Base-by-base conservation (phyloP, 1,139 yeast species). In the Suhomyces taliae region DNA sequence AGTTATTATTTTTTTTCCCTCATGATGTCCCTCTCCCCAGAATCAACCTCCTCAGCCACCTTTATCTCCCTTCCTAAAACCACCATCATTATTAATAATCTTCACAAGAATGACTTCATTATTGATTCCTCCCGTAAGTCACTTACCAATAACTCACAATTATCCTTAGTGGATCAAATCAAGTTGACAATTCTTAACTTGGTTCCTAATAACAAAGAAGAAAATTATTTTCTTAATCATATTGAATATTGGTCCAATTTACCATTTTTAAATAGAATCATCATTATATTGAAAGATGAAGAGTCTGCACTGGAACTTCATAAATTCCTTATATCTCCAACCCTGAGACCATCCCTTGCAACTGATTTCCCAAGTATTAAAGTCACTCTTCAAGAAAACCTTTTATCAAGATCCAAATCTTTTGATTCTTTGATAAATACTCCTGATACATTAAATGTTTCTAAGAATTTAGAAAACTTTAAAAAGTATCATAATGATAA, bases 181-280 rank as follows among this genome's bases (percentile, higher is more conserved):
- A 74, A 73, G 49, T 56, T 69, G 43, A 58, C 61, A 3, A 61
- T 72, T 1, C 59, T 72, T 37, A 70, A 69, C 45, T 52, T 65
- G 36, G 49, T 51, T 8, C 52, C 57, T 14, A 36, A 15, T 2
- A 37, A 34, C 29, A 31, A 47, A 24, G 48, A 58, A 15, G 62
- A 61, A 32, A 69, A 65, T 37, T 62, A 62, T 47, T 64, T 51
- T 39, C 46, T 68, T 31, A 60, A 63, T 39, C 56, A 66, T 37
- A 69, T 78, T 34, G 61, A 65, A 38, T 66, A 74, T 50, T 78
- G 82, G 81, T 69, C 78, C 9, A 73, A 68, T 43, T 56, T 78
- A 35, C 72, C 80, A 9, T 74, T 72, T 45, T 61, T 77, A 44
- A 65, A 61, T 41, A 59, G 82, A 32, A 62, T 74, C 11, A 72